These are phyloP conservation scores for Fraxinus dipetala DNA, from an alignment of 305 asterid genomes.

Conservation along the genomic window DNA sequence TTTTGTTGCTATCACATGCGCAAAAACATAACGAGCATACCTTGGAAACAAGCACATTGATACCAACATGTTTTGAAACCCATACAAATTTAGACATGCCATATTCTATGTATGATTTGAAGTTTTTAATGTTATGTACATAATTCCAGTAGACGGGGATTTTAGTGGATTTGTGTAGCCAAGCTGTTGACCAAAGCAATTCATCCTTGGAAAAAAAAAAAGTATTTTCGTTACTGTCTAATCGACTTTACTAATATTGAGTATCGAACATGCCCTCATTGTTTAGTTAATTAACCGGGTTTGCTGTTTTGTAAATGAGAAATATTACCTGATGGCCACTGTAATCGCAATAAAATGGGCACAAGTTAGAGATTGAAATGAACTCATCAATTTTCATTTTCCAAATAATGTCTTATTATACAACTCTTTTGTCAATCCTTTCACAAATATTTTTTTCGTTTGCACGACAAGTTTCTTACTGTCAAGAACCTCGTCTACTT, in stretches of 20 bases:
- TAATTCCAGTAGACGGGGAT: conserved; percentile 30
- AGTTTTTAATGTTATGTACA: conserved; percentile 20
- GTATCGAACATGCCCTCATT: no score
- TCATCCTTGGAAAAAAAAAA: conserved; percentile 32
- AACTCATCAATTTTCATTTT: no score
- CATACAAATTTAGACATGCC: conserved; percentile 38
- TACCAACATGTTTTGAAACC: conserved; percentile 52
- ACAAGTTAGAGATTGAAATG: not conserved
- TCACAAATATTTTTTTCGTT: no score
- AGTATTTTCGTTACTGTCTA: not conserved
- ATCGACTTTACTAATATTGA: not conserved
- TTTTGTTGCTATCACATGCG: no score
- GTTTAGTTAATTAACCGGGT: no score
- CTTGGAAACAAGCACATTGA: conserved; percentile 40
- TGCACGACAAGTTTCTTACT: no score
- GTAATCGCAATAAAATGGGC: conserved; percentile 41
- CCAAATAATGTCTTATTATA: no score
- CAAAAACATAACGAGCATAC: not conserved
- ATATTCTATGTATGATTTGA: conserved; percentile 25
- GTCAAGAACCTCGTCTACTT: no score
- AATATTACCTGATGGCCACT: conserved; percentile 33
- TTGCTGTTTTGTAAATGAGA: no score
- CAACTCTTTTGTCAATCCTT: no score
- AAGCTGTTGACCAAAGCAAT: conserved; percentile 14
- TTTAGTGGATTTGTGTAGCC: conserved; percentile 43